Conservation (phyloP, 768 basidiomycete genomes). For the Leccinum uliginosum region DNA sequence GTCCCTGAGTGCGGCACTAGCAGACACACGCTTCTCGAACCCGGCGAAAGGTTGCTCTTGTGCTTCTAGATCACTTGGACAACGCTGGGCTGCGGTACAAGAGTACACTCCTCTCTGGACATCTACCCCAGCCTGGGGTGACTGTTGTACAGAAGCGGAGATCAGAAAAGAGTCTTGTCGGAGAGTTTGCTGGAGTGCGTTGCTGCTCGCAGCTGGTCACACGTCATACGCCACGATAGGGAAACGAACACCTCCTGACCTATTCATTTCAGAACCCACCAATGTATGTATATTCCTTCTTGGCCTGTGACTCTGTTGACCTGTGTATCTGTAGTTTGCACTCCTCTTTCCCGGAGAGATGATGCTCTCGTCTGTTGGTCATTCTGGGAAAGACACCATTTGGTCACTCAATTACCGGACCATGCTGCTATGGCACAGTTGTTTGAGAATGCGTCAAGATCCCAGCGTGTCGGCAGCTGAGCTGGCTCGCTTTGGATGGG, state of each 20-base stretch:
- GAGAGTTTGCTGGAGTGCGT: constrained; percentile 68
- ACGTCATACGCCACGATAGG: constrained; percentile 53
- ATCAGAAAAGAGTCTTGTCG: constrained; percentile 69
- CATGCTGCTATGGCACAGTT: constrained; percentile 71
- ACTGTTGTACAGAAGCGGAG: constrained; percentile 55
- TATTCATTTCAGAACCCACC: constrained; percentile 59
- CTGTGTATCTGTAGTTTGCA: constrained; percentile 44
- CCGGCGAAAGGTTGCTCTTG: constrained; percentile 42
- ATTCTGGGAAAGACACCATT: constrained; percentile 57
- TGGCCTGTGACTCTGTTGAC: constrained; percentile 3
- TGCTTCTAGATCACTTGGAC: constrained; percentile 44
- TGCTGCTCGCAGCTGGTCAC: constrained; percentile 61
- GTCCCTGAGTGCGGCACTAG: neutral
- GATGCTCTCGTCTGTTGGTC: constrained; percentile 27
- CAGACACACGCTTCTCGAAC: constrained; percentile 6
- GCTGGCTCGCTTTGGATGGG: constrained; percentile 58
- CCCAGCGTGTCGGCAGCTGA: constrained; percentile 40
- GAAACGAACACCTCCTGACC: constrained; percentile 36
- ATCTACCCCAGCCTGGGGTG: constrained; percentile 60
- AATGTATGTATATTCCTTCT: constrained; percentile 44
- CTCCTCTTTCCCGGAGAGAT: constrained; percentile 77
- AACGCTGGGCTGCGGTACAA: constrained; percentile 44
- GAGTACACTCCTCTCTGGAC: constrained; percentile 62
- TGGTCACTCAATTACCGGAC: constrained; percentile 73
- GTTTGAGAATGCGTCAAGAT: constrained; percentile 54